Base-by-base conservation (phyloP, 2,329 filamentous ascomycete species). In the Aspergillus sp. region DNA sequence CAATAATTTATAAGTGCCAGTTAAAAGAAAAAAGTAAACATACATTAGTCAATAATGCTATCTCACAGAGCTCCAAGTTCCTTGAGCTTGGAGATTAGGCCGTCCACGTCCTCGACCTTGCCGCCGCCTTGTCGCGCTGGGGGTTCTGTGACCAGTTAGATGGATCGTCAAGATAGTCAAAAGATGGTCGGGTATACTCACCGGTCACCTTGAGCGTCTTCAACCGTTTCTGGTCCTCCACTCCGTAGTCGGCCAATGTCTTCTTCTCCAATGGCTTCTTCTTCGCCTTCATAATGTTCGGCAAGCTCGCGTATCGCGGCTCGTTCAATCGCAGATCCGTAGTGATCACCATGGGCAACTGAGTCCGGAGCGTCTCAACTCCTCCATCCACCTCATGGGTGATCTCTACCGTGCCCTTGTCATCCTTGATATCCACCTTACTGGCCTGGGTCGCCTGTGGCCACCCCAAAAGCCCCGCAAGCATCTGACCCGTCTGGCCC, bases 271-370 rank as follows among this genome's bases (percentile, higher is more conserved):
- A 64, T 62, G 88, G 88, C 86, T 98, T 98, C 87, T 97, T 98
- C 86, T 98, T 98, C 42, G 93, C 93, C 85, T 97, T 98, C 93
- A 98, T 98, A 54, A 98, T 97, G 66, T 97, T 97, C 40, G 90
- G 91, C 79, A 98, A 69, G 69, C 83, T 95, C 19, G 91, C 93
- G 68, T 95, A 98, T 52, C 93, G 77, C 47, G 93, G 93, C 79
- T 94, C 89, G 64, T 98, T 98, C 67, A 98, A 74, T 41, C 93
- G 76, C 72, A 98, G 69, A 74, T 98, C 93, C 49, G 93, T 95
- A 49, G 93, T 98, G 58, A 98, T 87, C 41, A 98, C 75, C 83
- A 97, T 83, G 0, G 93, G 93, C 69, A 98, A 71, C 74, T 86
- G 88, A 1, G 88, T 83, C 67, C 78, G 79, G 43, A 98, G 74